Evolutionary conservation across 306 rosid genomes (phyloP), one percentile per base, ranked within the genome.

Genomic region (Quercus gilva): DNA sequence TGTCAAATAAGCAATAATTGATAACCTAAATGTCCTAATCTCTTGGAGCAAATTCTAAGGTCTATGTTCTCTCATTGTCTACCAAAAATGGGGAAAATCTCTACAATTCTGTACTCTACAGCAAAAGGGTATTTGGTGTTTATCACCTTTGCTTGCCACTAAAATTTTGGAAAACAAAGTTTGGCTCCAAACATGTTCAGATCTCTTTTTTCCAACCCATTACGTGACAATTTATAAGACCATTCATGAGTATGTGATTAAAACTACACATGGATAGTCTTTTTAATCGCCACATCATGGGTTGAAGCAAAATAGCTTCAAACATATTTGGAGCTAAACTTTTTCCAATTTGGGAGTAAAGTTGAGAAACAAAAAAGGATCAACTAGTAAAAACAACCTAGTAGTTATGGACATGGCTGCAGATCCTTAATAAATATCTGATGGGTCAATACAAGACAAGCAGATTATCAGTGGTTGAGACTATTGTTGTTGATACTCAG

Each of bases 401-500:
- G 67, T 28, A 12, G 33, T 3, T 58, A 59, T 29, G 70, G 33
- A 64, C 19, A 29, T 6, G 69, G 45, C 70, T 31, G 35, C 43
- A 29, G 21, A 29, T 64, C 23, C 23, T 64, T 29, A 41, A 64
- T 59, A 14, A 64, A 64, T 23, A 64, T 29, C 18, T 28, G 72
- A 59, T 59, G 15, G 13, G 67, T 13, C 33, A 23, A 21, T 20
- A 59, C 33, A 59, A 59, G 67, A 17, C 67, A 59, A 21, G 78
- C 84, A 75, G 7, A 21, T 19, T 31, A 78, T 58, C 58, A 58
- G 72, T 19, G 31, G 78, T 51, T 28, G 20, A 12, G 74, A 83
- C 76, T 78, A 76, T 74, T 83, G 41, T 69, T 71, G 79, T 82
- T 78, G 85, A 85, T 89, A 95, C n/a, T 90, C 97, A 52, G 97